Evolutionary conservation across 1,284 basidiomycete species (phyloP).

Genomic region (Athelia sp.): DNA sequence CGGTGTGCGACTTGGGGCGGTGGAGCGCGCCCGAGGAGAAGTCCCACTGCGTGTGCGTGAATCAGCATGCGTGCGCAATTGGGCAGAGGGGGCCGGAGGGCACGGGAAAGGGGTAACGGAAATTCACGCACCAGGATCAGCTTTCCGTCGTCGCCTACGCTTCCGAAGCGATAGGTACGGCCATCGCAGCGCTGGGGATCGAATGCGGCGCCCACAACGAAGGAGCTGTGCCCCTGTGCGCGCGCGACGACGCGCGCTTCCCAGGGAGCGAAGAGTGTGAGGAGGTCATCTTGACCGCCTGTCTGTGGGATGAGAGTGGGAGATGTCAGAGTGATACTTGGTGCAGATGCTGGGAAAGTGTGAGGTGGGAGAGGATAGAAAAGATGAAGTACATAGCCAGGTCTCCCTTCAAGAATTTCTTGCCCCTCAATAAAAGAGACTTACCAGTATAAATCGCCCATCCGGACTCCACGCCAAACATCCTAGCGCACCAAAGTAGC

Average conservation of each 20-base stretch:
- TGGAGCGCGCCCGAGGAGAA: slow-evolving; percentile 79
- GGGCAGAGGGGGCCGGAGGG: too few relatives aligned
- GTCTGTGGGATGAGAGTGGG: too few relatives aligned
- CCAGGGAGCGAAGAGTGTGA: slow-evolving; percentile 90
- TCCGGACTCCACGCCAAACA: slow-evolving; percentile 95
- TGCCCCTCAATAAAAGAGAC: too few relatives aligned
- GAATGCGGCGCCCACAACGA: slow-evolving; percentile 86
- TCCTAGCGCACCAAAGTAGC: slow-evolving; percentile 88
- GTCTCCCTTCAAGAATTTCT: too few relatives aligned
- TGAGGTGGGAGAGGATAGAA: too few relatives aligned
- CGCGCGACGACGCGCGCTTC: slow-evolving; percentile 92
- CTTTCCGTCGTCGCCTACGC: slow-evolving; percentile 93
- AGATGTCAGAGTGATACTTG: too few relatives aligned
- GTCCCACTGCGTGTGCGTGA: too few relatives aligned
- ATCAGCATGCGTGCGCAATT: too few relatives aligned
- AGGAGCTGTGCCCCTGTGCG: slow-evolving; percentile 95
- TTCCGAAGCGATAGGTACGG: slow-evolving; percentile 86
- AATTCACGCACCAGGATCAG: too few relatives aligned
- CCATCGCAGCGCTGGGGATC: slow-evolving; percentile 85
- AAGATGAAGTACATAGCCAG: too few relatives aligned
- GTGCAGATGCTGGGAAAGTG: too few relatives aligned
- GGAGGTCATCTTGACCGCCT: slow-evolving; percentile 81
- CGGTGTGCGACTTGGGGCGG: slow-evolving; percentile 49
- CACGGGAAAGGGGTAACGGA: too few relatives aligned
- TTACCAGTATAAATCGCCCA: slow-evolving; percentile 84